Evolutionary conservation across 306 rosid species (phyloP), one percentile per base, ranked within the genome.

Genomic region (Cucurbita argyrosperma): DNA sequence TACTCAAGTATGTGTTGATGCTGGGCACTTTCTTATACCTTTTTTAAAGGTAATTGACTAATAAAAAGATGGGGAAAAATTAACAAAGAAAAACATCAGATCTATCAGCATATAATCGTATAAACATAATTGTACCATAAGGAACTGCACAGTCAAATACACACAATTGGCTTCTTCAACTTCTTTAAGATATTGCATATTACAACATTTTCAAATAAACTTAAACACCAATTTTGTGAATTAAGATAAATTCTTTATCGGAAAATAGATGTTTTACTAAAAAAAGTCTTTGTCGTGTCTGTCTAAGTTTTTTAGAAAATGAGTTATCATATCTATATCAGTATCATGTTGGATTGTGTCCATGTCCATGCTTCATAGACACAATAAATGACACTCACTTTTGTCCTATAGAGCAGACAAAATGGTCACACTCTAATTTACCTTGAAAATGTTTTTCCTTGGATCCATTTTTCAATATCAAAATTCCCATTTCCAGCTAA

Each of bases 361-460:
- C 46, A 50, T 26, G 46, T 50, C 15, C 45, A n/a, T 35, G 16
- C 21, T 49, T 26, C 14, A 1, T 49, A 26, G 43, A 45, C 21
- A 37, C 39, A 65, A 23, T 26, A 23, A 47, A 47, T 7, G 15
- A 68, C 42, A 47, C 14, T 23, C 43, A 8, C 43, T 26, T 14
- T 47, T 3, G 2, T 21, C 51, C n/a, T 21, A 66, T 19, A 43
- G 8, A 66, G 51, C 74, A 16, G 13, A 70, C 21, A 50, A 37
- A 30, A 70, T 47, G 26, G 74, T 50, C 74, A 35, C 15, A 15
- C 74, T 69, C 45, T 46, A 58, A 76, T 74, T 74, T 73, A 75
- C 90, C 90, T 82, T 5, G 88, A 78, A 86, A 86, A 84, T 14
- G 5, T 78, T 73, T 80, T 84, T 76, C 82, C 86, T 62, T 72